These are phyloP conservation scores for Penicillium coprophilum DNA, from an alignment of 495 filamentous ascomycete genomes.

Conservation along the genomic window DNA sequence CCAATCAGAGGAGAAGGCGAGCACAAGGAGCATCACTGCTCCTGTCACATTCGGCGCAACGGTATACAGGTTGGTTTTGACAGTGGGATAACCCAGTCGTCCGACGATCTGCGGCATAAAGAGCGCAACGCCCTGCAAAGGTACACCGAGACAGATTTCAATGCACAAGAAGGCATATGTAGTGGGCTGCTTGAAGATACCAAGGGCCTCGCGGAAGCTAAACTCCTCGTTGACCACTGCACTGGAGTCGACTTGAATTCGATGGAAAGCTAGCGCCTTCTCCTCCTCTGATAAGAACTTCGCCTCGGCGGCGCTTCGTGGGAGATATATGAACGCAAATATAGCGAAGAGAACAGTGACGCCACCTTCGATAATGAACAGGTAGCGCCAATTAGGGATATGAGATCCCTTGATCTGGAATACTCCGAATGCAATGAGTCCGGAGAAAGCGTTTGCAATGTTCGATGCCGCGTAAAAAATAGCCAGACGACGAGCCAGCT, in stretches of 20 bases:
- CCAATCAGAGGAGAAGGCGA: conserved; percentile 67
- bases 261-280: conserved; percentile 67
- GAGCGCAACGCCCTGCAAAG: conserved; percentile 66
- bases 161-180: conserved; percentile 65
- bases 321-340: conserved; percentile 70
- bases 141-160: conserved; percentile 74
- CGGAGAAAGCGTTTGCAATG: conserved; percentile 72
- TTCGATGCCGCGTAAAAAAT: conserved; percentile 78
- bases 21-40: conserved; percentile 65
- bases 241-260: conserved; percentile 73
- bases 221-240: conserved; percentile 71
- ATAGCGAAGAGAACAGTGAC: conserved; percentile 62
- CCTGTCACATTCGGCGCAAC: conserved; percentile 71
- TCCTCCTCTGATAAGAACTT: conserved; percentile 64
- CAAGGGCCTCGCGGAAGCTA: conserved; percentile 60
- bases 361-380: conserved; percentile 73
- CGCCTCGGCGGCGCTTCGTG: conserved; percentile 60
- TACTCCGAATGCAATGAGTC: conserved; percentile 71
- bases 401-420: conserved; percentile 64
- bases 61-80: conserved; percentile 76
- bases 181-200: conserved; percentile 62
- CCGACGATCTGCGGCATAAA: conserved; percentile 75
- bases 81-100: conserved; percentile 58
- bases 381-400: conserved; percentile 65
- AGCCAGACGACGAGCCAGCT: conserved; percentile 70